Evolutionary conservation across 163 green algal species (phyloP).

Genomic region (Chloromonas sp.): DNA sequence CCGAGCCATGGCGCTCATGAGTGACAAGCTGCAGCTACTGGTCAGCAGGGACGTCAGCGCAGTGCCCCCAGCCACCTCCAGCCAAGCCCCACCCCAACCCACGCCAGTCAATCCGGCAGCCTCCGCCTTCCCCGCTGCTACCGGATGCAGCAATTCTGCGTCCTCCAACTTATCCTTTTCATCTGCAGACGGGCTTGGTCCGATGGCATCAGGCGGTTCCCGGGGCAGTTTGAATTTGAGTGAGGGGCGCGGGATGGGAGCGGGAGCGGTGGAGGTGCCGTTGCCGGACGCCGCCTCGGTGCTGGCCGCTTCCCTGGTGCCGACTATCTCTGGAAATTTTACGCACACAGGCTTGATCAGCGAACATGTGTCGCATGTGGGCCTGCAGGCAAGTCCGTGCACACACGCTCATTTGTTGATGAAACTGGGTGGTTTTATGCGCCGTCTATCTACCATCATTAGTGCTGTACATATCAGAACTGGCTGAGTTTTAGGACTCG

Average conservation of each 20-base stretch:
- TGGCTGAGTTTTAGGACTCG: too few relatives aligned
- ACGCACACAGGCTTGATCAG: not conserved
- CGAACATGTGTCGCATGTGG: not conserved
- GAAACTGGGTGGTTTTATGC: too few relatives aligned
- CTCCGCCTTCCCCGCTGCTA: too few relatives aligned
- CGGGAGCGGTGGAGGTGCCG: not conserved
- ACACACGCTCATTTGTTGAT: too few relatives aligned
- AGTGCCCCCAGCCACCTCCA: not conserved
- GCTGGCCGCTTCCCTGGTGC: not conserved
- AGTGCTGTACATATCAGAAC: too few relatives aligned
- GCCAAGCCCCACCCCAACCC: not conserved
- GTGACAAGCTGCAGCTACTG: conserved; percentile 8
- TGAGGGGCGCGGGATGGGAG: too few relatives aligned
- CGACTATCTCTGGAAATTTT: not conserved
- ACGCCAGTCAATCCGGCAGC: not conserved
- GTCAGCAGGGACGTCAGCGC: not conserved
- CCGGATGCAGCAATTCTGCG: too few relatives aligned
- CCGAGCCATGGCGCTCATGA: conserved; percentile 2
- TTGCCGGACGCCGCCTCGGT: not conserved
- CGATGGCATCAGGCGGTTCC: too few relatives aligned
- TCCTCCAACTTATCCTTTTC: too few relatives aligned
- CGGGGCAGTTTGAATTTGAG: too few relatives aligned
- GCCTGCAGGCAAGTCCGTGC: not conserved
- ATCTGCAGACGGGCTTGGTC: too few relatives aligned
- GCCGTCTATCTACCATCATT: too few relatives aligned